Evolutionary conservation across 176 grass and related monocot genomes (phyloP).

Genomic region (Dactylis glomerata): DNA sequence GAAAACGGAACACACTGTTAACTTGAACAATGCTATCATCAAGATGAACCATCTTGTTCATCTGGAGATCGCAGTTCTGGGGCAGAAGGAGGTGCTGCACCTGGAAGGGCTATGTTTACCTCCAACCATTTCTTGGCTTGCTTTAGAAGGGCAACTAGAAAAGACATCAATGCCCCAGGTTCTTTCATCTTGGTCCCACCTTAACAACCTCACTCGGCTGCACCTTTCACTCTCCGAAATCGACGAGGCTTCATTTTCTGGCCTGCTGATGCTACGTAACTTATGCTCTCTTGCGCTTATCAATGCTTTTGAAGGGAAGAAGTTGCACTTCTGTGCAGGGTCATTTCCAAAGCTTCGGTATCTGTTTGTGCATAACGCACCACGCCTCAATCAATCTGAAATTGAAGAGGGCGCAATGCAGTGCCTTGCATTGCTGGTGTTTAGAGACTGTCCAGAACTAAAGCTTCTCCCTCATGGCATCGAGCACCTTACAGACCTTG

Average conservation of each 20-base stretch:
- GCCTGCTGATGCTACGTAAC: background rate
- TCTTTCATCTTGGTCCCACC: background rate
- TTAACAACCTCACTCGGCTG: background rate
- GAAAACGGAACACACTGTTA: background rate
- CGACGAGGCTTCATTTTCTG: background rate
- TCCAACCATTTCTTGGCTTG: background rate
- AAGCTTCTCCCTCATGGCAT: slow-evolving; percentile 15
- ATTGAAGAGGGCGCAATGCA: slow-evolving; percentile 27
- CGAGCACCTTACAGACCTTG: background rate
- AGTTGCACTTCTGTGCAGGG: background rate
- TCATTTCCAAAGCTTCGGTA: background rate
- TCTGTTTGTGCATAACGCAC: background rate
- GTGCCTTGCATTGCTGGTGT: background rate
- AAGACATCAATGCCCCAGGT: background rate
- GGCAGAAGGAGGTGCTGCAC: background rate
- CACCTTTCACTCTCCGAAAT: background rate
- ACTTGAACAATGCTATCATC: background rate
- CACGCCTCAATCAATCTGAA: slow-evolving; percentile 7
- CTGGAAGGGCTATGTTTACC: background rate
- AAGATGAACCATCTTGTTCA: background rate
- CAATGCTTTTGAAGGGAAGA: background rate
- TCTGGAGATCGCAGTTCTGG: background rate
- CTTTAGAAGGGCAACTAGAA: background rate
- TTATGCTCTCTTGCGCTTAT: background rate
- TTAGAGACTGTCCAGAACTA: too few species aligned